Evolutionary conservation across 306 rosid genomes (phyloP).

Genomic region (Potentilla sterilis): DNA sequence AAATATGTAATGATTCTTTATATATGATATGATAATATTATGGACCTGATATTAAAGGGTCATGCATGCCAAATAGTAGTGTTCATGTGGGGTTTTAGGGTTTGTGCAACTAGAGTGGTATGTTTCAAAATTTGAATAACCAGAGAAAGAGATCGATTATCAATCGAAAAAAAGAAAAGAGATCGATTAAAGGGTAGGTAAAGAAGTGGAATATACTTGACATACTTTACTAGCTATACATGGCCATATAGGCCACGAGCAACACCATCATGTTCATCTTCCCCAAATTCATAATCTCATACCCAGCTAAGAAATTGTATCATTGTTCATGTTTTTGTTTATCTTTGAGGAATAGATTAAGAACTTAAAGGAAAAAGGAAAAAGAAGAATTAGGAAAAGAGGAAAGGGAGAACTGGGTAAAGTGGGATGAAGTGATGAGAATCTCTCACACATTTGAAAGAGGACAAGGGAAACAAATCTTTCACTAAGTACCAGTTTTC

Average conservation of each 20-base stretch:
- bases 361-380: neutral
- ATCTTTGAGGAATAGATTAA: neutral
- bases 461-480: constrained; percentile 70
- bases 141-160: constrained; percentile 9
- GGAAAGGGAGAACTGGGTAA: neutral
- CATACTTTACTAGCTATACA: constrained; percentile 39
- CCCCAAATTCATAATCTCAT: constrained; percentile 13
- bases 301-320: constrained; percentile 4
- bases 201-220: constrained; percentile 27
- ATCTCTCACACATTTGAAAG: constrained; percentile 61
- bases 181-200: constrained; percentile 35
- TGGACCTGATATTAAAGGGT: constrained; percentile 14
- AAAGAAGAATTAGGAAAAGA: neutral
- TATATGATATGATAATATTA: constrained; percentile 35
- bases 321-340: neutral
- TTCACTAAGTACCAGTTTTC: constrained; percentile 48
- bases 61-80: constrained; percentile 10
- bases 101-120: neutral
- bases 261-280: constrained; percentile 24
- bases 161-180: neutral
- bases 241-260: constrained; percentile 55
- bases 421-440: constrained; percentile 36
- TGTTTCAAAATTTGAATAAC: constrained; percentile 85
- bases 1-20: constrained; percentile 54
- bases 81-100: neutral